Evolutionary conservation across 2,329 filamentous ascomycete species (phyloP), one percentile per base, ranked within the genome.

Genomic region (Fusarium verticillioides): DNA sequence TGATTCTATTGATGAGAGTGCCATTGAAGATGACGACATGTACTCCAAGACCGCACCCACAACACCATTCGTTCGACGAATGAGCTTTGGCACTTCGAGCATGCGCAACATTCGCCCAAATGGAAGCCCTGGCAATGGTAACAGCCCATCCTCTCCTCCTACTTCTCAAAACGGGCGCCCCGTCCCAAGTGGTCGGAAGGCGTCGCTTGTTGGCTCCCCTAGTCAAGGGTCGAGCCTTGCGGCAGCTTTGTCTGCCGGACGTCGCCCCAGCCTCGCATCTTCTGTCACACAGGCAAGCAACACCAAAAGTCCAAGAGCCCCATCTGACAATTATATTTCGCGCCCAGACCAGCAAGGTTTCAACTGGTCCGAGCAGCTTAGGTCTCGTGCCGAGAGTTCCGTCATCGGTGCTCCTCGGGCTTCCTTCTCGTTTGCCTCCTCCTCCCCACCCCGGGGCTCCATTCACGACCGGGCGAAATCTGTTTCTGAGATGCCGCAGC

Each of bases 321-420:
- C 85, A 88, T 91, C 91, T 93, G 89, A 93, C 91, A 85, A 84
- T 84, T 84, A 84, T 74, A 79, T 82, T 85, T 83, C 84, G 82
- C 89, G 87, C 84, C 84, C 90, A 95, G 93, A 94, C 88, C 94
- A 96, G 79, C 81, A 82, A 88, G 94, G 94, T 83, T 97, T 97
- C 89, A 97, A 97, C 85, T 97, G 96, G 93, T 94, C 94, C 81
- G 96, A 98, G 86, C 95, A 97, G 86, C 91, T 98, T 87, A 94
- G 95, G 83, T 93, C 92, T 79, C 93, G 95, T 81, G 95, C 95
- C 78, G 94, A 97, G 85, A 95, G 94, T 83, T 92, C 90, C 78
- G 87, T 92, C 66, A 83, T 87, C 47, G 87, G 86, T 75, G 82
- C 86, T 54, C 87, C 86, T 56, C 87, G 89, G 64, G 84, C 90